A percentile compares a stretch with the other conserved stretches of the same genome.
These are phyloP conservation scores for Boletus tomentosulus DNA, from an alignment of 768 basidiomycete genomes.

Conservation along the genomic window DNA sequence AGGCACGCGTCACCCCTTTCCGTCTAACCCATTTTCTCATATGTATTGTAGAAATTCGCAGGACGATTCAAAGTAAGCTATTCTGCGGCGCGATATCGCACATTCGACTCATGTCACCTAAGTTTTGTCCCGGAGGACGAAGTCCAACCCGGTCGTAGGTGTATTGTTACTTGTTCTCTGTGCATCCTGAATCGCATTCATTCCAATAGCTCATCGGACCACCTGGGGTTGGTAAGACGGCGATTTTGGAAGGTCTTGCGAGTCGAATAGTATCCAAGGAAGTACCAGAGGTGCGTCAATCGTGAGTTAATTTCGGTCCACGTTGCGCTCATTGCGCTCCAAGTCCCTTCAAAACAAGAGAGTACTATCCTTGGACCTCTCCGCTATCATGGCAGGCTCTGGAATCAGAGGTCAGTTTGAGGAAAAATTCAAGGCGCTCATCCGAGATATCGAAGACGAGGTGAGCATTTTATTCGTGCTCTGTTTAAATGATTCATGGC, in stretches of 20 bases:
- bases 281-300: constrained; percentile 71
- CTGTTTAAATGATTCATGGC: constrained; percentile 15
- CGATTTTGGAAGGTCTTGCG: constrained; percentile 86
- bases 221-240: constrained; percentile 91
- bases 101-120: background rate
- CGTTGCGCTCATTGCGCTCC: background rate
- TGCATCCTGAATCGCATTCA: background rate
- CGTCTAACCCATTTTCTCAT: background rate
- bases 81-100: background rate
- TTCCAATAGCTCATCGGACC: constrained; percentile 65
- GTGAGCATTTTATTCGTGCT: constrained; percentile 34
- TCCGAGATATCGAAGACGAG: constrained; percentile 89
- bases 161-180: constrained; percentile 1
- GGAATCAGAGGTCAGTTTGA: constrained; percentile 92
- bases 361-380: constrained; percentile 82
- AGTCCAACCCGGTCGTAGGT: constrained; percentile 84
- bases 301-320: background rate
- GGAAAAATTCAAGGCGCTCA: constrained; percentile 85
- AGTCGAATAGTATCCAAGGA: constrained; percentile 83
- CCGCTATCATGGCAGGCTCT: constrained; percentile 82
- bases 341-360: constrained; percentile 84
- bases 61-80: constrained; percentile 82
- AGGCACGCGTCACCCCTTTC: constrained; percentile 36
- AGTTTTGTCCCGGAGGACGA: constrained; percentile 86
- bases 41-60: constrained; percentile 60